phyloP scores from a whole-genome alignment of 169 alveolate genomes.

The Plasmodium inui region DNA sequence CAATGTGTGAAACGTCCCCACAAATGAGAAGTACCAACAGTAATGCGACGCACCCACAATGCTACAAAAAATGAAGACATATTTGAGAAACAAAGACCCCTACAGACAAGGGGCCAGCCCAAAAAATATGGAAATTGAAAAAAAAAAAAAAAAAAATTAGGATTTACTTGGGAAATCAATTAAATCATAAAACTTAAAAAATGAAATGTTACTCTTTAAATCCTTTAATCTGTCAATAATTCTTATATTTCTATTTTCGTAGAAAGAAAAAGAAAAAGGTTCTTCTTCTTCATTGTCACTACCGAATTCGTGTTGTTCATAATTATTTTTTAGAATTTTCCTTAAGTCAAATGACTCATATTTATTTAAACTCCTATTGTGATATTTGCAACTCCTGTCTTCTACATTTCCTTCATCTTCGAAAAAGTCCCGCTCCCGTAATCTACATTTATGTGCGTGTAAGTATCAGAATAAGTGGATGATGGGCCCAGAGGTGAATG shows the following conservation, averaged over 20 bases:
- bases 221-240: constrained; percentile 72
- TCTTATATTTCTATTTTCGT: constrained; percentile 33
- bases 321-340: constrained; percentile 46
- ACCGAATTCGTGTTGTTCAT: constrained; percentile 13
- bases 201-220: constrained; percentile 66
- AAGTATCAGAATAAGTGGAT: not conserved
- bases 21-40: not conserved
- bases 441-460: constrained; percentile 5
- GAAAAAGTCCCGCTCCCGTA: constrained; percentile 35
- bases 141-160: not conserved
- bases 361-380: constrained; percentile 28
- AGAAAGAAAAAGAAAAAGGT: constrained; percentile 39
- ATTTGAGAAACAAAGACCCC: not conserved
- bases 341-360: constrained; percentile 67
- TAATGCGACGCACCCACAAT: not conserved
- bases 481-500: not conserved
- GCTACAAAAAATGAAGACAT: not conserved
- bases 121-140: not conserved
- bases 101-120: not conserved
- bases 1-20: not conserved
- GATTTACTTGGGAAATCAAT: constrained; percentile 50
- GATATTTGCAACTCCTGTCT: constrained; percentile 8
- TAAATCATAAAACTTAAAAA: constrained; percentile 71
- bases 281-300: constrained; percentile 73
- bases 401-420: constrained; percentile 21